Evolutionary conservation across 805 yeast genomes (phyloP).

Genomic region (Ogataea corticis): DNA sequence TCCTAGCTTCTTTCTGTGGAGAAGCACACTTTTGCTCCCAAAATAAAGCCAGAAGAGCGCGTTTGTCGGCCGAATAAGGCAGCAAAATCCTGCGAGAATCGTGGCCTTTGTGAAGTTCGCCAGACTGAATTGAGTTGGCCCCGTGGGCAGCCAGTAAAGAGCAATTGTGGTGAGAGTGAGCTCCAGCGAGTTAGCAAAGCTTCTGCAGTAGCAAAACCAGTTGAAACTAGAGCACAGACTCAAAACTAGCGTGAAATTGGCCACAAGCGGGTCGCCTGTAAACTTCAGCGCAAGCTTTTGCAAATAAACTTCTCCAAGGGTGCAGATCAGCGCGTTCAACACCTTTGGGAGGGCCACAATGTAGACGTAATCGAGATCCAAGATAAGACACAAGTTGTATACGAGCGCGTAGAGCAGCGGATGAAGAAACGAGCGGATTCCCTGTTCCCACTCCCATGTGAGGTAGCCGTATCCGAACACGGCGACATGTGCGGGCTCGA

Average conservation of each 20-base stretch:
- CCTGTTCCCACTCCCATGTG: slow-evolving; percentile 93
- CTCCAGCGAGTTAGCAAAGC: slow-evolving; percentile 85
- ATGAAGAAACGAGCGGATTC: slow-evolving; percentile 74
- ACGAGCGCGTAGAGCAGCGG: slow-evolving; percentile 67
- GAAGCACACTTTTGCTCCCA: slow-evolving; percentile 41
- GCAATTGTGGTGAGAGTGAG: slow-evolving; percentile 67
- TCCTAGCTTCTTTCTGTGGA: slow-evolving; percentile 5
- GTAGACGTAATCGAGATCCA: slow-evolving; percentile 40
- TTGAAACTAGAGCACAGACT: slow-evolving; percentile 73
- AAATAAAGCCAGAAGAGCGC: slow-evolving; percentile 70
- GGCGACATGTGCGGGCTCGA: slow-evolving; percentile 84
- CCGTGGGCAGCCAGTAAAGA: slow-evolving; percentile 59
- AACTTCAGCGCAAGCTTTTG: slow-evolving; percentile 42
- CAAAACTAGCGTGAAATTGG: slow-evolving; percentile 45
- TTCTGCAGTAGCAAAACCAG: slow-evolving; percentile 76
- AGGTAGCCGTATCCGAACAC: slow-evolving; percentile 78
- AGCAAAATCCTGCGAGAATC: slow-evolving; percentile 56
- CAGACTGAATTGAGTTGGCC: neutral
- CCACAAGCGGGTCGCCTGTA: slow-evolving; percentile 32
- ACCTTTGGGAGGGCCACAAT: slow-evolving; percentile 62
- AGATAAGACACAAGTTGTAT: slow-evolving; percentile 35
- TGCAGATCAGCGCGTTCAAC: slow-evolving; percentile 66
- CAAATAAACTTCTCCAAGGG: slow-evolving; percentile 66
- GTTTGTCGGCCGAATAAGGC: slow-evolving; percentile 84
- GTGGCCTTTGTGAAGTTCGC: slow-evolving; percentile 26